Percentiles rank a stretch among this genome's conserved stretches.
These are phyloP conservation scores for Thelonectria discophora DNA, from an alignment of 2,329 filamentous ascomycete species.

Conservation along the genomic window DNA sequence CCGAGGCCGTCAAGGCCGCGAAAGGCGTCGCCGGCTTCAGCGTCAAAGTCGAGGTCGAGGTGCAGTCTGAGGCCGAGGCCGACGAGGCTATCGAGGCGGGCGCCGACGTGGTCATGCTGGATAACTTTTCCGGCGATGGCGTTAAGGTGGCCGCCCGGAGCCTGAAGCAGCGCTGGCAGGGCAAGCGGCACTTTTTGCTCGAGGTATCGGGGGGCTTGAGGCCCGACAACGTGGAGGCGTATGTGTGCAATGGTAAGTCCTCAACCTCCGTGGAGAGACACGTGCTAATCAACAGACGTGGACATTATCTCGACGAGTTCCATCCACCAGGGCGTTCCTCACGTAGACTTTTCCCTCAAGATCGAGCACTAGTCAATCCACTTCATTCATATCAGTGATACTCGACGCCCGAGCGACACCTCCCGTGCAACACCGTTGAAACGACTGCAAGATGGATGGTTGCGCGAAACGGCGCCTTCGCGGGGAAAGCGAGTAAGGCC, in stretches of 20 bases:
- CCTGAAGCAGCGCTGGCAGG: constrained; percentile 83
- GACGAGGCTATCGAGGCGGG: constrained; percentile 91
- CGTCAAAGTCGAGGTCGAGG: constrained; percentile 96
- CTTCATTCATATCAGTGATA: too few species aligned
- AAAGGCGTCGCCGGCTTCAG: constrained; percentile 87
- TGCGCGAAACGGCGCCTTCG: background rate
- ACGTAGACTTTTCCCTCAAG: constrained; percentile 97
- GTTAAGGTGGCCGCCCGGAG: constrained; percentile 77
- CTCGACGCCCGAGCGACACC: too few species aligned
- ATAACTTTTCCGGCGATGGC: constrained; percentile 88
- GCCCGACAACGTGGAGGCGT: constrained; percentile 81
- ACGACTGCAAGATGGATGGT: background rate
- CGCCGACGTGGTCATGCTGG: constrained; percentile 95
- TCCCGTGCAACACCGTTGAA: background rate
- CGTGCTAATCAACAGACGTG: constrained; percentile 68
- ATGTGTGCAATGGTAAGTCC: constrained; percentile 75
- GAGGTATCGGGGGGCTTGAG: constrained; percentile 94
- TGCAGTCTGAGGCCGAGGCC: constrained; percentile 85
- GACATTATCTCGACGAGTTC: constrained; percentile 97
- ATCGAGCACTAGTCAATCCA: constrained; percentile 59
- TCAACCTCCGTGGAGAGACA: too few species aligned
- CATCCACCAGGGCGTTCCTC: constrained; percentile 93
- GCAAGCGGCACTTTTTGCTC: constrained; percentile 77
- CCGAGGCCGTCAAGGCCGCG: constrained; percentile 83
- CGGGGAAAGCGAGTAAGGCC: background rate